Evolutionary conservation across 1,284 basidiomycete genomes (phyloP).

Genomic region (Melampsora larici-populina): DNA sequence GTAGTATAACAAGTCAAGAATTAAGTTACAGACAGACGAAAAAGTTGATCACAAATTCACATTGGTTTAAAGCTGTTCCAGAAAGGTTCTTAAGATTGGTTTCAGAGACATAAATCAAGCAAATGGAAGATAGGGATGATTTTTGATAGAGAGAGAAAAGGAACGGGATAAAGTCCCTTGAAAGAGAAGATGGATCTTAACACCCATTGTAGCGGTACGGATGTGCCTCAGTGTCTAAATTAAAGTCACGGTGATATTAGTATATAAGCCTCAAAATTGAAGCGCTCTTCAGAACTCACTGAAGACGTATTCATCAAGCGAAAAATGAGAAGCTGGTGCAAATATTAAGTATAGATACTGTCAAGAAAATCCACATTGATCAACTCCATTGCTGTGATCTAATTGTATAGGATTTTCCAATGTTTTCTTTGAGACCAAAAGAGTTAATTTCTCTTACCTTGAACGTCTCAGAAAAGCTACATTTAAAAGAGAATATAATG

Average conservation of each 20-base stretch:
- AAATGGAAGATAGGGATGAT: too few species aligned
- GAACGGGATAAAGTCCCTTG: too few species aligned
- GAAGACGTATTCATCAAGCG: conserved; percentile 37
- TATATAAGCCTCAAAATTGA: neutral
- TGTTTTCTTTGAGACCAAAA: neutral
- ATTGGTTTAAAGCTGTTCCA: too few species aligned
- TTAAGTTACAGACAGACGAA: too few species aligned
- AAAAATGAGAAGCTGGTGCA: conserved; percentile 12
- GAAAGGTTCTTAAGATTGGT: too few species aligned
- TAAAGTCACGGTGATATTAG: neutral
- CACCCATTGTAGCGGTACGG: conserved; percentile 13
- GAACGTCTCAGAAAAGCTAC: conserved; percentile 39
- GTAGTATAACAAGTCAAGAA: too few species aligned
- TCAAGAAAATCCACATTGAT: neutral
- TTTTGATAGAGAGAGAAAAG: too few species aligned
- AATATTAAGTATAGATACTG: conserved; percentile 41
- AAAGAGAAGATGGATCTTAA: too few species aligned
- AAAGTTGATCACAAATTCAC: too few species aligned
- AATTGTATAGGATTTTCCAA: neutral
- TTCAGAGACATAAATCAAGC: too few species aligned
- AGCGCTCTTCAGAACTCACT: conserved; percentile 7
- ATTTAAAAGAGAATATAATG: neutral
- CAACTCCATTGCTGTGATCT: neutral
- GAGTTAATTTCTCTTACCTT: neutral
- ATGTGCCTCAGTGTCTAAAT: conserved; percentile 33